Evolutionary conservation across 257 asterid species (phyloP), one percentile per base, ranked within the genome.

Genomic region (Eustoma russellianum): DNA sequence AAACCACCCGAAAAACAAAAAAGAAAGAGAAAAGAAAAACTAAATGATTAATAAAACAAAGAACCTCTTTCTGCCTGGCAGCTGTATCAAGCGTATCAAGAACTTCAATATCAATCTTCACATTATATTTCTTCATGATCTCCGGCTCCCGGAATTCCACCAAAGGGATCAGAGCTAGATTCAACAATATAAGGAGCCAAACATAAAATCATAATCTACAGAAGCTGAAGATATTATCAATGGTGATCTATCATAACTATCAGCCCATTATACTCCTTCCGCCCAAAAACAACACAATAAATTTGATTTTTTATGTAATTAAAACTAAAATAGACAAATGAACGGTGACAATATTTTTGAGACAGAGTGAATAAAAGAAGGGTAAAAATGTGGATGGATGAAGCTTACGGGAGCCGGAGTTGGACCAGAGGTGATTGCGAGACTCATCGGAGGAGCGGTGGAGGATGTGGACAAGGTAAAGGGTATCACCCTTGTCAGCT

Each of bases 131-230:
- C 56, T 80, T 67, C 92, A 90, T 60, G 60, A 80, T 76, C 24
- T 75, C 82, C 6, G 94, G 79, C 55, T 80, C 85, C 14, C 96
- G 90, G 74, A 88, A 88, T 73, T 85, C 97, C 53, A 1, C 71
- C 76, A 85, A 52, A 0, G 97, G 97, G 49, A 90, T 87, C 51
- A 90, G 73, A 63, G 98, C 96, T 90, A n/a, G n/a, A n/a, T n/a
- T n/a, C n/a, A n/a, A n/a, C n/a, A n/a, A n/a, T n/a, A n/a, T n/a
- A n/a, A n/a, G n/a, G n/a, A n/a, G n/a, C n/a, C n/a, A n/a, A n/a
- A n/a, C n/a, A n/a, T n/a, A n/a, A n/a, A n/a, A n/a, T n/a, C n/a
- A n/a, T n/a, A n/a, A n/a, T n/a, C n/a, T n/a, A n/a, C n/a, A n/a
- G n/a, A n/a, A n/a, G n/a, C n/a, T n/a, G n/a, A n/a, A n/a, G n/a